Conservation (phyloP, 768 basidiomycete species). For the Tricholoma terreum region DNA sequence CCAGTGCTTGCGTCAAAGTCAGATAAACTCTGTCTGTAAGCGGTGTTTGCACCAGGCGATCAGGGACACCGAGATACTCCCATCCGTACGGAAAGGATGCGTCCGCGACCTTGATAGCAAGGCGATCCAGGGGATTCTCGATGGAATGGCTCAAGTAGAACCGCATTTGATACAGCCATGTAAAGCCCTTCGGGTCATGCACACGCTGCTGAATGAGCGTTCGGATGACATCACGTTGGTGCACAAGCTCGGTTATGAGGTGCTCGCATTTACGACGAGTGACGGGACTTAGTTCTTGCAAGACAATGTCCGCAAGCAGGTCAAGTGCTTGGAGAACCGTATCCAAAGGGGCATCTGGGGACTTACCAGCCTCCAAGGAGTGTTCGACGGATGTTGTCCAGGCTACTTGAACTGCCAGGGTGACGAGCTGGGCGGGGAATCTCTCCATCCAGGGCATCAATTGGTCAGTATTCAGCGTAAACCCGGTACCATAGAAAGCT, state of each 20-base stretch:
- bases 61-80: conserved; percentile 97
- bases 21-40: conserved; percentile 96
- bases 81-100: conserved; percentile 95
- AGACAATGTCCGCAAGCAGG: conserved; percentile 93
- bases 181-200: conserved; percentile 67
- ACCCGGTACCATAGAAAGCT: conserved; percentile 69
- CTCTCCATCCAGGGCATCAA: conserved; percentile 91
- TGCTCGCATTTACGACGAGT: conserved; percentile 99
- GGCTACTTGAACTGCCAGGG: conserved; percentile 90
- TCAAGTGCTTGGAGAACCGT: conserved; percentile 83
- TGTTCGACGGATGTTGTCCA: conserved; percentile 88
- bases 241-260: conserved; percentile 97
- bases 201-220: conserved; percentile 66
- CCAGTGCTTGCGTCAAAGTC: conserved; percentile 92
- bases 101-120: conserved; percentile 83
- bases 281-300: conserved; percentile 83
- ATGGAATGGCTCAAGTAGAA: conserved; percentile 79
- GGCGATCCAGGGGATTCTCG: conserved; percentile 77
- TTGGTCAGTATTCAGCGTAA: conserved; percentile 55
- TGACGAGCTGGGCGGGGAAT: conserved; percentile 94
- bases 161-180: conserved; percentile 98
- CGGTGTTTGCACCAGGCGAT: conserved; percentile 96
- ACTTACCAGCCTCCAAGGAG: conserved; percentile 52
- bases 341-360: conserved; percentile 65
- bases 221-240: conserved; percentile 94